Percentiles rank a stretch among this genome's conserved stretches.
These are phyloP conservation scores for Lentinula sp. DNA, from an alignment of 768 basidiomycete species.

Conservation along the genomic window DNA sequence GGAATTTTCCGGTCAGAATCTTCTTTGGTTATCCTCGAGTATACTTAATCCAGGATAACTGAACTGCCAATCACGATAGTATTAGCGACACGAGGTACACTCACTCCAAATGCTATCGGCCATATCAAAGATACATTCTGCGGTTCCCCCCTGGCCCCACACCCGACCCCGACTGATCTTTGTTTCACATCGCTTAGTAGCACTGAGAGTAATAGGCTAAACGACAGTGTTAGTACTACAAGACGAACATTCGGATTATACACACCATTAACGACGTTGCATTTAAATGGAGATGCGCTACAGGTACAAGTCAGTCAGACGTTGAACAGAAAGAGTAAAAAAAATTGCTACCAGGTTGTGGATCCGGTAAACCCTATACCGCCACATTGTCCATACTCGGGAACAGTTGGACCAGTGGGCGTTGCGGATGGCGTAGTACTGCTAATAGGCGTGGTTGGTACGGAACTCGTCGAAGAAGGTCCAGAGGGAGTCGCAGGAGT, in stretches of 20 bases:
- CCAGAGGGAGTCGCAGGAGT: background rate
- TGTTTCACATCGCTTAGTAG: slow-evolving; percentile 14
- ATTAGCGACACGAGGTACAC: no score
- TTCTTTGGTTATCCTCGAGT: no score
- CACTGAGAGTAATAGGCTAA: slow-evolving; percentile 33
- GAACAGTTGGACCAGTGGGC: slow-evolving; percentile 23
- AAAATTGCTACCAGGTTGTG: slow-evolving; percentile 27
- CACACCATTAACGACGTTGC: slow-evolving; percentile 28
- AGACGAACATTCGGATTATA: background rate
- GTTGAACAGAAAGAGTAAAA: background rate
- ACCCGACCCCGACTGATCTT: no score
- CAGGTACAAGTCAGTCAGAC: background rate
- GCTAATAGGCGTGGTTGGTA: slow-evolving; percentile 1
- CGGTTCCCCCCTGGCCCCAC: no score
- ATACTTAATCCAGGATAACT: no score
- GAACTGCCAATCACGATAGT: no score
- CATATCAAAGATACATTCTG: no score
- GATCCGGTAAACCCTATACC: slow-evolving; percentile 32
- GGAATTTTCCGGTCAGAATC: no score
- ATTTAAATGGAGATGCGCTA: slow-evolving; percentile 31
- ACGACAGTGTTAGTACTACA: background rate
- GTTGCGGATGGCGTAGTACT: slow-evolving; percentile 9
- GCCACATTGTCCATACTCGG: slow-evolving; percentile 36
- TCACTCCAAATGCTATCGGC: no score
- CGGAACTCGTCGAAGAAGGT: background rate